Percentiles rank a stretch among this genome's conserved stretches.
phyloP scores from a whole-genome alignment of 805 yeast genomes.

The Cephaloascus albidus region DNA sequence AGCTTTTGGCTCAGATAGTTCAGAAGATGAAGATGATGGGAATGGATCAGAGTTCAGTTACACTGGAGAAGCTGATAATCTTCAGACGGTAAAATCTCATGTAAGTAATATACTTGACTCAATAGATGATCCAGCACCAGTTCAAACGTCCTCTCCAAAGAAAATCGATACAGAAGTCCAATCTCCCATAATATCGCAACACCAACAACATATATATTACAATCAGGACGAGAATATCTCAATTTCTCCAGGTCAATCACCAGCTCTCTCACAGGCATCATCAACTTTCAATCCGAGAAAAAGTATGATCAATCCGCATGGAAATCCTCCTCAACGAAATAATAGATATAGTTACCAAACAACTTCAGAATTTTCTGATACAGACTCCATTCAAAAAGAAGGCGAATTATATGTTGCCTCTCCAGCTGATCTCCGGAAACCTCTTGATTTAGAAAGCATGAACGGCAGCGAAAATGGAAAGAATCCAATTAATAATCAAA shows the following conservation, averaged over 20 bases:
- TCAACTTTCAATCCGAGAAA: not conserved
- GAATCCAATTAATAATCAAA: no score
- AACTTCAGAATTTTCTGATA: not conserved
- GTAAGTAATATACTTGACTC: no score
- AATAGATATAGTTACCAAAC: not conserved
- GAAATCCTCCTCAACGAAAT: not conserved
- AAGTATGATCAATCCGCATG: not conserved
- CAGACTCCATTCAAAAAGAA: not conserved
- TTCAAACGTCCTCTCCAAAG: not conserved
- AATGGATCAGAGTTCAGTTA: constrained; percentile 3
- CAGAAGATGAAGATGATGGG: constrained; percentile 9
- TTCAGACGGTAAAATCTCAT: constrained; percentile 3
- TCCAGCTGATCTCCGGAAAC: no score
- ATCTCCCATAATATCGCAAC: not conserved
- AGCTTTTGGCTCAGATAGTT: constrained; percentile 4
- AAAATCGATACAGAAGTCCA: not conserved
- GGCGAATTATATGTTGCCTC: not conserved
- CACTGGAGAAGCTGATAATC: constrained; percentile 15
- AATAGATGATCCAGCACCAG: not conserved
- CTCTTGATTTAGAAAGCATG: no score
- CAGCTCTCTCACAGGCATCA: not conserved
- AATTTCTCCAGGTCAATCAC: not conserved
- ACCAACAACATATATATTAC: not conserved
- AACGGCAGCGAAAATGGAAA: no score
- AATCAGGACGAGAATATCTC: not conserved